Evolutionary conservation across 2,329 filamentous ascomycete species (phyloP), one percentile per base, ranked within the genome.

Genomic region (Chaetomiaceae sp.): DNA sequence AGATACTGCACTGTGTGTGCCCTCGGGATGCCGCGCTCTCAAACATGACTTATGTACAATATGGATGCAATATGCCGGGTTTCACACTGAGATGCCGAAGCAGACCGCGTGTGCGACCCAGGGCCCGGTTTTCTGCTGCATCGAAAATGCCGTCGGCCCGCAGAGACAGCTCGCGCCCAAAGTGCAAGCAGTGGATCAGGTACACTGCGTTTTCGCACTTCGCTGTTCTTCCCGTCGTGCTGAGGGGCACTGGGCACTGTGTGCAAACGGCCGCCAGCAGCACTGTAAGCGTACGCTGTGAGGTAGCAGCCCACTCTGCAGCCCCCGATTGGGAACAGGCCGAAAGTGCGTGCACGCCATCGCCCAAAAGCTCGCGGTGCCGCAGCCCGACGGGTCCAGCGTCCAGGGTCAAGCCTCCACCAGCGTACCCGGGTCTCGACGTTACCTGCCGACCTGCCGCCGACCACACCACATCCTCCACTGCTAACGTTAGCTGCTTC

Each of bases 11-110:
- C 44, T 41, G 44, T 40, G 24, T 36, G 26, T 17, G 17, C 12
- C 22, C 15, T 18, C 30, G 14, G 32, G 29, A 33, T 26, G 20
- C 19, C 29, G 29, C 12, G 12, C 7, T n/a, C n/a, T 5, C 4
- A 32, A 6, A n/a, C 14, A 6, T 14, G 12, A 14, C 7, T n/a
- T 15, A 19, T 35, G 26, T 42, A 10, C 39, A 26, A 40, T 35
- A 45, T 45, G 37, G 24, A 46, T 30, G 37, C 30, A 32, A 37
- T 46, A 35, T 46, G 18, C 44, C 17, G 38, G 32, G 32, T 42
- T 42, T 46, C 37, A 39, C 39, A 11, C 30, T 20, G 24, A 32
- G 19, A 30, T 36, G 32, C 33, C 33, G 19, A 40, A 40, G 30
- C 26, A n/a, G 3, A 19, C 7, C n/a, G 20, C 20, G 8, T 27